Evolutionary conservation across 495 filamentous ascomycete species (phyloP).

Genomic region (Penicillium silybi): DNA sequence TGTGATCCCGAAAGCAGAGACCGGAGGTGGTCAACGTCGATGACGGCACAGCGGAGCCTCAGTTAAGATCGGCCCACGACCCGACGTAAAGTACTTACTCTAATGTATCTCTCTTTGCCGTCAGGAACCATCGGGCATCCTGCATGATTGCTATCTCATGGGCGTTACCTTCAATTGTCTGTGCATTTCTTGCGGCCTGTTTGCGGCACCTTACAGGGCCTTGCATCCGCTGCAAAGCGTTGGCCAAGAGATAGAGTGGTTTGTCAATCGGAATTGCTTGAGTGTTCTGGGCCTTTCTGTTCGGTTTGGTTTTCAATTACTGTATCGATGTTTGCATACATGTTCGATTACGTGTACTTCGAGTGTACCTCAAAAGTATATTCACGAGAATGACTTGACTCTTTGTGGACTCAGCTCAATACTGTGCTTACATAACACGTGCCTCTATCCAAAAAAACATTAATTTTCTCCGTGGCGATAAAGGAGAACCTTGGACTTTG

Average conservation of each 20-base stretch:
- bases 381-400: too few species aligned
- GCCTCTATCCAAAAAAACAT: conserved; percentile 10
- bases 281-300: background rate
- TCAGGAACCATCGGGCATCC: background rate
- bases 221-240: background rate
- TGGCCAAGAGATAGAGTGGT: background rate
- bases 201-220: conserved; percentile 1
- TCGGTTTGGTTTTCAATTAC: background rate
- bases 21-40: conserved; percentile 15
- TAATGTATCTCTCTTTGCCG: background rate
- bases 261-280: background rate
- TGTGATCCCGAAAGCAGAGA: conserved; percentile 15
- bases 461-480: conserved; percentile 24
- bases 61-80: conserved; percentile 1
- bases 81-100: too few species aligned
- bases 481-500: background rate
- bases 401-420: too few species aligned
- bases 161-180: background rate
- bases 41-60: conserved; percentile 21
- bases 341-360: background rate
- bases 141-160: background rate
- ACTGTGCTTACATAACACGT: conserved; percentile 25
- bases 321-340: background rate
- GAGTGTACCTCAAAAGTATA: too few species aligned
- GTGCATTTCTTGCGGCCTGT: conserved; percentile 5